Percentiles rank a stretch among this genome's conserved stretches.
Conservation (phyloP, 352 stramenopile genomes). For the Globisporangium nodosum region DNA sequence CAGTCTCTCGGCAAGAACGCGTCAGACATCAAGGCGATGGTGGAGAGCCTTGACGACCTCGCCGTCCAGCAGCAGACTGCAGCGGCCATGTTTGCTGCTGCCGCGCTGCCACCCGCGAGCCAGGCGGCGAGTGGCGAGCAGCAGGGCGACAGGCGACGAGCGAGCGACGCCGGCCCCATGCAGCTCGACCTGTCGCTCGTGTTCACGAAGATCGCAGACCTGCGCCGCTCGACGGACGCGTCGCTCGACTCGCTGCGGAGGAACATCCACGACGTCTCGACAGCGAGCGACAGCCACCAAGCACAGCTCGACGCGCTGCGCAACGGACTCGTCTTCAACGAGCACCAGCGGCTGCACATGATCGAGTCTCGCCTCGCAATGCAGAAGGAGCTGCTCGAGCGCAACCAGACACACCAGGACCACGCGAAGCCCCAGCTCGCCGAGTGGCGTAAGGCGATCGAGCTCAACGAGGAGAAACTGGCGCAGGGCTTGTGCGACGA, state of each 20-base stretch:
- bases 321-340: slow-evolving; percentile 43
- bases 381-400: slow-evolving; percentile 63
- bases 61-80: slow-evolving; percentile 43
- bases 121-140: slow-evolving; percentile 5
- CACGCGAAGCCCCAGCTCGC: slow-evolving; percentile 55
- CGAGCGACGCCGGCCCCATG: slow-evolving; percentile 9
- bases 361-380: slow-evolving; percentile 50
- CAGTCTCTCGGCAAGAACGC: slow-evolving; percentile 37
- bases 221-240: slow-evolving; percentile 54
- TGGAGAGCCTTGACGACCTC: slow-evolving; percentile 47
- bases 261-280: slow-evolving; percentile 35
- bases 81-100: slow-evolving; percentile 21
- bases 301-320: slow-evolving; percentile 46
- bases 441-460: slow-evolving; percentile 63
- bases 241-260: slow-evolving; percentile 51
- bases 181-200: slow-evolving; percentile 74
- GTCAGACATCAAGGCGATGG: slow-evolving; percentile 39
- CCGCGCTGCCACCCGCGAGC: neutral
- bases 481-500: slow-evolving; percentile 43
- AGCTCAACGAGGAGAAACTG: slow-evolving; percentile 62
- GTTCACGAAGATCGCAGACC: slow-evolving; percentile 72
- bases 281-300: slow-evolving; percentile 37
- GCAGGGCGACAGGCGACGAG: neutral
- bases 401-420: slow-evolving; percentile 66
- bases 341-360: slow-evolving; percentile 49